Conservation (phyloP, 2,329 filamentous ascomycete genomes). For the Rhinocladiella similis region DNA sequence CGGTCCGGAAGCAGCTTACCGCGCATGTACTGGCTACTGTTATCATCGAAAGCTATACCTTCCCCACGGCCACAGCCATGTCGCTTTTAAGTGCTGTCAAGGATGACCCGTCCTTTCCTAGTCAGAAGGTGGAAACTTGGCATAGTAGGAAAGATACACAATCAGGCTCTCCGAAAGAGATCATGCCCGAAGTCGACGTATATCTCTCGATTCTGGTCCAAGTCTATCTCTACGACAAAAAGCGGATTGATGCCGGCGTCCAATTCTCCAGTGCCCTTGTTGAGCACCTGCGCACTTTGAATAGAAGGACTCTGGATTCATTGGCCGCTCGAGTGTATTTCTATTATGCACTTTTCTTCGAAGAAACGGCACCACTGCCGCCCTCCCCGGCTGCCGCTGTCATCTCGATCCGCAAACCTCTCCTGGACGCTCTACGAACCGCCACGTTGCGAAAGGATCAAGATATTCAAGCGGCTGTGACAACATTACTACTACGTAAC, state of each 20-base stretch:
- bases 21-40: constrained; percentile 78
- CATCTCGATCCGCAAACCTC: constrained; percentile 78
- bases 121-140: constrained; percentile 58
- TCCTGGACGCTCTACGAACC: constrained; percentile 86
- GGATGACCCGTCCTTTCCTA: constrained; percentile 58
- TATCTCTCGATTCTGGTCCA: constrained; percentile 85
- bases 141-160: constrained; percentile 73
- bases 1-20: constrained; percentile 86
- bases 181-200: constrained; percentile 82
- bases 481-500: constrained; percentile 90
- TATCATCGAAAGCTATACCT: constrained; percentile 76
- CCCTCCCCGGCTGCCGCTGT: constrained; percentile 86
- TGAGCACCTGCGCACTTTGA: constrained; percentile 81
- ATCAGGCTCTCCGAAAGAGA: constrained; percentile 67
- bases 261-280: constrained; percentile 82
- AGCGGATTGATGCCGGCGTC: constrained; percentile 75
- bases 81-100: constrained; percentile 67
- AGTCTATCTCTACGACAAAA: constrained; percentile 84
- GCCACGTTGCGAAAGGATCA: constrained; percentile 96
- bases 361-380: constrained; percentile 82
- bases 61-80: constrained; percentile 66
- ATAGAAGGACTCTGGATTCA: constrained; percentile 90
- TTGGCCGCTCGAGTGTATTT: constrained; percentile 96
- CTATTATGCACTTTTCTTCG: constrained; percentile 94
- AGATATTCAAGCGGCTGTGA: constrained; percentile 95